Evolutionary conservation across 75 land plant genomes (phyloP).

Genomic region (Pinus albicaulis): DNA sequence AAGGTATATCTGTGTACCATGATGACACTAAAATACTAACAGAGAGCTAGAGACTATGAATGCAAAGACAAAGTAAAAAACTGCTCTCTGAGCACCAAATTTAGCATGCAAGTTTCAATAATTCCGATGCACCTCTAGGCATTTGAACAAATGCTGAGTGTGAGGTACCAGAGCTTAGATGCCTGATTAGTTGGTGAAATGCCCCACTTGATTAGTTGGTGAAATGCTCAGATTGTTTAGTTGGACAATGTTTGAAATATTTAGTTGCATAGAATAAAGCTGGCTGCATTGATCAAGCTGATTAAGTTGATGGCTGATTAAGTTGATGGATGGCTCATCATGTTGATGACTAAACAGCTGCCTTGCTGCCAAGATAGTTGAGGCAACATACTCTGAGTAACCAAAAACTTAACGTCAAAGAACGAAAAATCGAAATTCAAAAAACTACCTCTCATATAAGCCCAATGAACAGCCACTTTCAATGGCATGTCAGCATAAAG

Average conservation of each 20-base stretch:
- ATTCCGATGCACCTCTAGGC: conserved; percentile 7
- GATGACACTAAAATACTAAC: background rate
- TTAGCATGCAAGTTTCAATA: conserved; percentile 9
- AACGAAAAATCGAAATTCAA: conserved; percentile 11
- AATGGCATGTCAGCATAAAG: background rate
- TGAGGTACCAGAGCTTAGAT: conserved; percentile 60
- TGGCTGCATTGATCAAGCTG: conserved; percentile 66
- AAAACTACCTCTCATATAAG: background rate
- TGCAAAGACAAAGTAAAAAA: background rate
- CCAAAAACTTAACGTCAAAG: conserved; percentile 64
- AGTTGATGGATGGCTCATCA: conserved; percentile 45
- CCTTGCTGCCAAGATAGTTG: conserved; percentile 80
- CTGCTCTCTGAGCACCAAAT: conserved; percentile 5
- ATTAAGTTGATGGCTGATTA: conserved; percentile 70
- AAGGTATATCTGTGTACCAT: background rate
- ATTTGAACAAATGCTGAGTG: conserved; percentile 12
- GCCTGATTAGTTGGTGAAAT: conserved; percentile 50
- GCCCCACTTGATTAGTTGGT: conserved; percentile 72
- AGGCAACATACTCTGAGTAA: conserved; percentile 67
- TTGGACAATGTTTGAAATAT: conserved; percentile 54
- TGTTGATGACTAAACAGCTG: conserved; percentile 54
- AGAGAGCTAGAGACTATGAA: background rate
- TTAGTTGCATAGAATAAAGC: conserved; percentile 67
- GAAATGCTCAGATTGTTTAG: conserved; percentile 61
- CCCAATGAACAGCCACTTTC: conserved; percentile 8